These are phyloP conservation scores for Emmonsiellopsis sp. DNA, from an alignment of 2,329 filamentous ascomycete species.

Conservation along the genomic window DNA sequence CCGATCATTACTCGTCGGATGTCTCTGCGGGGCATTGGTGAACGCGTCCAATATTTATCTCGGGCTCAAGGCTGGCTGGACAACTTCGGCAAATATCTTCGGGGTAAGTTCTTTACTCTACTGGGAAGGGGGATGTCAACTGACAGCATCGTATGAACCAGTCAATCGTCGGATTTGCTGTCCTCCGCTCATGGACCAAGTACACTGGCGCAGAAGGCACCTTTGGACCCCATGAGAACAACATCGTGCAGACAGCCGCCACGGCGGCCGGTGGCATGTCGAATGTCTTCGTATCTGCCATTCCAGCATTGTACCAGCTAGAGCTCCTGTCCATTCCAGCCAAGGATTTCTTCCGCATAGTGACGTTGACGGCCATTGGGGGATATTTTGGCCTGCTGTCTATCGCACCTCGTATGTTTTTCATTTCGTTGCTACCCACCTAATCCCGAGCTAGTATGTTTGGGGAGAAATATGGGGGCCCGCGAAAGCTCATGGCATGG, in stretches of 20 bases:
- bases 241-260: constrained; percentile 38
- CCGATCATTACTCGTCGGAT: constrained; percentile 47
- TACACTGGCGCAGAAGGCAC: constrained; percentile 25
- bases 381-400: constrained; percentile 52
- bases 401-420: constrained; percentile 40
- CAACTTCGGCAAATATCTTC: constrained; percentile 9
- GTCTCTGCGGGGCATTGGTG: constrained; percentile 48
- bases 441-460: too few relatives aligned
- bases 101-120: constrained; percentile 3
- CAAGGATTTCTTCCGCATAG: constrained; percentile 9
- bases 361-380: constrained; percentile 9
- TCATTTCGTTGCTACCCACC: constrained; percentile 1
- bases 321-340: constrained; percentile 20
- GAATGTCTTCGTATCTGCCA: constrained; percentile 35
- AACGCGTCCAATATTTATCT: constrained; percentile 56
- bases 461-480: not conserved
- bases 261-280: constrained; percentile 36
- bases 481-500: constrained; percentile 8
- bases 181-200: constrained; percentile 33
- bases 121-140: not conserved
- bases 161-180: constrained; percentile 35
- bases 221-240: constrained; percentile 39
- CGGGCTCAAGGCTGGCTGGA: constrained; percentile 41
- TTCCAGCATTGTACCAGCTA: constrained; percentile 37
- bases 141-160: not conserved